Conservation (phyloP, 2,329 filamentous ascomycete species). For the Scedosporium aurantiacum region DNA sequence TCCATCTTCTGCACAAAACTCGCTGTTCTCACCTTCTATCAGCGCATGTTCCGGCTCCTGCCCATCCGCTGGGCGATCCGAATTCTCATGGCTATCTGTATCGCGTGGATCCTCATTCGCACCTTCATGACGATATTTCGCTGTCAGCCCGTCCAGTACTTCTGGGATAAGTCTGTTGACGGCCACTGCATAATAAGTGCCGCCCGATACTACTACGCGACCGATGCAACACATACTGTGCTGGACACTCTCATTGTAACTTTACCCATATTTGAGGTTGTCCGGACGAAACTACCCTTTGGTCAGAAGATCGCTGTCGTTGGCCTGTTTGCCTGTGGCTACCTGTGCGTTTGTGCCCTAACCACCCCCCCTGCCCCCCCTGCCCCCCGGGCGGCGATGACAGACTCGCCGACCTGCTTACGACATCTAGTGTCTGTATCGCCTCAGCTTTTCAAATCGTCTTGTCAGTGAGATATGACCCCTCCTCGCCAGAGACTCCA, state of each 20-base stretch:
- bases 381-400: background rate
- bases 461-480: slow-evolving; percentile 13
- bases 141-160: slow-evolving; percentile 20
- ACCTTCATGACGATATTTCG: slow-evolving; percentile 21
- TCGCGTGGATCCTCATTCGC: slow-evolving; percentile 18
- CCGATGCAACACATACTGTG: slow-evolving; percentile 19
- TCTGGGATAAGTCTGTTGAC: slow-evolving; percentile 19
- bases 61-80: slow-evolving; percentile 17
- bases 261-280: slow-evolving; percentile 20
- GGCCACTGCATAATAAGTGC: slow-evolving; percentile 19
- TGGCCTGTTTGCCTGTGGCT: slow-evolving; percentile 18
- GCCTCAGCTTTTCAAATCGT: slow-evolving; percentile 18
- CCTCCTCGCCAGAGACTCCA: background rate
- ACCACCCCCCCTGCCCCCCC: background rate
- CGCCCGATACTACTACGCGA: slow-evolving; percentile 21
- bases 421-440: slow-evolving; percentile 17
- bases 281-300: slow-evolving; percentile 17
- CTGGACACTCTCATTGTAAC: slow-evolving; percentile 21
- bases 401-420: too few species aligned
- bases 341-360: slow-evolving; percentile 16
- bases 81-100: slow-evolving; percentile 14
- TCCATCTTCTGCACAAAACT: slow-evolving; percentile 19
- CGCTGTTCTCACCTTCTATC: slow-evolving; percentile 19
- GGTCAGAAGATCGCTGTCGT: slow-evolving; percentile 19
- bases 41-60: slow-evolving; percentile 18